phyloP scores from a whole-genome alignment of 495 filamentous ascomycete species.

The Aspergillus homomorphus region DNA sequence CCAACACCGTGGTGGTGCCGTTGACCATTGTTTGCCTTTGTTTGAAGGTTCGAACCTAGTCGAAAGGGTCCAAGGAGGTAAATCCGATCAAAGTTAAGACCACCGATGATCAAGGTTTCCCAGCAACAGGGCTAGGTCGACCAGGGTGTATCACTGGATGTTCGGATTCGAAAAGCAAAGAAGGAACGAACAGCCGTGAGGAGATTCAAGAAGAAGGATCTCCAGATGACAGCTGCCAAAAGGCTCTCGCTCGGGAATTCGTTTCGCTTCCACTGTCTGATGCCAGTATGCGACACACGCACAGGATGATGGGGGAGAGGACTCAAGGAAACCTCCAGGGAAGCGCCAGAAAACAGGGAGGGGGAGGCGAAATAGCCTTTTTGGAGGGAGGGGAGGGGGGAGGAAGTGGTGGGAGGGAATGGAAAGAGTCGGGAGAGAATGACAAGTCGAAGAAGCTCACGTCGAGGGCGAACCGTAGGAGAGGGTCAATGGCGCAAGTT shows the following conservation, averaged over 20 bases:
- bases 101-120: slow-evolving; percentile 23
- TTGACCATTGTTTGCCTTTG: slow-evolving; percentile 39
- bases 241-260: neutral
- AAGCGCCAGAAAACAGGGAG: slow-evolving; percentile 12
- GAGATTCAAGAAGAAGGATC: neutral
- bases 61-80: slow-evolving; percentile 18
- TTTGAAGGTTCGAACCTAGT: slow-evolving; percentile 27
- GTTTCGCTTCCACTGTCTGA: neutral
- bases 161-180: neutral
- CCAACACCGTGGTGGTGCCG: slow-evolving; percentile 45
- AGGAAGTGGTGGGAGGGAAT: slow-evolving; percentile 13
- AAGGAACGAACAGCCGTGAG: neutral
- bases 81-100: slow-evolving; percentile 21
- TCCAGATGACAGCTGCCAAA: neutral
- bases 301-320: neutral
- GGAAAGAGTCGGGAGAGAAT: slow-evolving; percentile 14
- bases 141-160: neutral
- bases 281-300: neutral
- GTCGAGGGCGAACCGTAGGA: slow-evolving; percentile 27
- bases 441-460: slow-evolving; percentile 24
- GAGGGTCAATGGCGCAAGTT: slow-evolving; percentile 32
- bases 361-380: slow-evolving; percentile 17
- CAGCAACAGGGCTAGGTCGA: slow-evolving; percentile 3
- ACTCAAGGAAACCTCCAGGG: slow-evolving; percentile 6
- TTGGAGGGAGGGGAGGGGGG: slow-evolving; percentile 2